Conservation (phyloP, 2,329 filamentous ascomycete species). For the Nectriaceae sp. region DNA sequence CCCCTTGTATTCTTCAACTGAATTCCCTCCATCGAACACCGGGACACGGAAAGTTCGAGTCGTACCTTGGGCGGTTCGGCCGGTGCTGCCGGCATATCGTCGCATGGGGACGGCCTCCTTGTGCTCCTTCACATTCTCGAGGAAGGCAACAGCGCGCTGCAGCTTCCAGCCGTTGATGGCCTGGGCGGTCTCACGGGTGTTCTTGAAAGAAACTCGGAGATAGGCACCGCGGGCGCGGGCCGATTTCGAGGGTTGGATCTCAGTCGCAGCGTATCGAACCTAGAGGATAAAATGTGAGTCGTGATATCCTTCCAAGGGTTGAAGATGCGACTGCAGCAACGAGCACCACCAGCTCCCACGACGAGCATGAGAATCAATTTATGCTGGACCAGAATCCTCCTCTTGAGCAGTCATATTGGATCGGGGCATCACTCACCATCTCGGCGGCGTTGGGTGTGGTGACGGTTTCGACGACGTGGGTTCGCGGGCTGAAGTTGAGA, state of each 20-base stretch:
- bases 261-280: conserved; percentile 95
- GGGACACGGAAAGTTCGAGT: conserved; percentile 27
- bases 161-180: conserved; percentile 99
- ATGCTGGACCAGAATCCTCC: conserved; percentile 14
- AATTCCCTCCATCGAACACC: conserved; percentile 4
- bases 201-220: conserved; percentile 99
- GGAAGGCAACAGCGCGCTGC: conserved; percentile 90
- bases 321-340: neutral
- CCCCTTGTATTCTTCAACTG: neutral
- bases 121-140: conserved; percentile 97
- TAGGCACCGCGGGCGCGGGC: conserved; percentile 98
- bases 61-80: conserved; percentile 97
- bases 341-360: neutral
- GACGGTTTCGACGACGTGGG: conserved; percentile 55
- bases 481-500: conserved; percentile 48
- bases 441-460: conserved; percentile 54
- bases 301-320: conserved; percentile 5
- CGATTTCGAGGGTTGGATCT: conserved; percentile 87
- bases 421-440: conserved; percentile 52
- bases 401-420: conserved; percentile 23
- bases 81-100: conserved; percentile 93
- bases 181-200: conserved; percentile 99
- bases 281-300: conserved; percentile 40
- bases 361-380: conserved; percentile 1
- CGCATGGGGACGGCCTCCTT: conserved; percentile 98